Evolutionary conservation across 352 stramenopile genomes (phyloP), one percentile per base, ranked within the genome.

Genomic region (Stramenopiles sp.): DNA sequence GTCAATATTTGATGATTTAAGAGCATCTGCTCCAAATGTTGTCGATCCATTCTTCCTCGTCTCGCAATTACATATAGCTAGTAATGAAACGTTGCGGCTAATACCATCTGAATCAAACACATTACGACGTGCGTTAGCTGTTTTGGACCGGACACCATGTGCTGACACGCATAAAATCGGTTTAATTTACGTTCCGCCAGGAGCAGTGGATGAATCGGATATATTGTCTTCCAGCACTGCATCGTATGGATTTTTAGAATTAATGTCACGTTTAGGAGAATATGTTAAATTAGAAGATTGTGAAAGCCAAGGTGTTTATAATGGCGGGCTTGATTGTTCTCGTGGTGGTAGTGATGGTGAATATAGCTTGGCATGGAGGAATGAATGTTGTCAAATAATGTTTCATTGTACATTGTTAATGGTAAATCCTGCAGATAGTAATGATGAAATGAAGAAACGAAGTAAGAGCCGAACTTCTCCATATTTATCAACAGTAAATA

Each of bases 111-210:
- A 91, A 43, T 87, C 88, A 0, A 78, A 84, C 4, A 80, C 86
- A 1, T 80, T 94, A 27, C 80, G 81, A 4, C 83, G 91, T 6
- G 89, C 86, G 0, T 81, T 94, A 23, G 90, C 73, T 30, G 88
- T 94, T 6, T 78, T 94, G 20, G 89, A 94, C 80, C 87, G 89
- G 31, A 93, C 87, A 27, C 89, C 88, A 1, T 84, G 86, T 80
- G 89, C 88, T 80, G 89, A 94, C 80, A 93, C 89, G 0, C 89
- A 94, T 83, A 94, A 94, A 79, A 89, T 94, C 43, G 89, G 89
- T 0, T 80, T 94, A 30, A 43, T 94, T 7, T 93, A 93, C 78
- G 82, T 92, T 20, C 83, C 84, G 7, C 83, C 85, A 30, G 78
- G 78, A n/a, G 84, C 89, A 80, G 85, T 84, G 0, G 81, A 82